phyloP scores from a whole-genome alignment of 371 early-diverging fungal species.

The Mortierella sp. region DNA sequence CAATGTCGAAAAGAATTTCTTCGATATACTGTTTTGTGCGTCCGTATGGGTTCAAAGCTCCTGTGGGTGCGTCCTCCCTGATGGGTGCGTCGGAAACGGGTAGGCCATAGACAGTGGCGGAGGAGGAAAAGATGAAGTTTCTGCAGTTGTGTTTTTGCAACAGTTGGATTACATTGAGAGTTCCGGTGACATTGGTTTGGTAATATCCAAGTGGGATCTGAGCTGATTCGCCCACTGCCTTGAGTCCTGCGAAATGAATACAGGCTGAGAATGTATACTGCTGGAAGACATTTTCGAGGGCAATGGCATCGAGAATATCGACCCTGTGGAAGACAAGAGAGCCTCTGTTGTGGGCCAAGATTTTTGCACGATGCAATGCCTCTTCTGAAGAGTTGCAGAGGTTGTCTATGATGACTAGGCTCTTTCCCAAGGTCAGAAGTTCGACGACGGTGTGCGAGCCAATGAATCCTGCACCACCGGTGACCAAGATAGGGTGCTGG shows the following conservation, averaged over 20 bases:
- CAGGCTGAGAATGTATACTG: slow-evolving; percentile 80
- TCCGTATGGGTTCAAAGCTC: slow-evolving; percentile 89
- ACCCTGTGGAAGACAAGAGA: slow-evolving; percentile 69
- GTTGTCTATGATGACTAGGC: slow-evolving; percentile 88
- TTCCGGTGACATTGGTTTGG: slow-evolving; percentile 87
- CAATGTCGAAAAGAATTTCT: slow-evolving; percentile 78
- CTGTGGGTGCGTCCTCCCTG: slow-evolving; percentile 71
- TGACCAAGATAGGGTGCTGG: slow-evolving; percentile 69
- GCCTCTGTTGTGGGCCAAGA: slow-evolving; percentile 71
- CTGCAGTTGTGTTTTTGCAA: slow-evolving; percentile 76
- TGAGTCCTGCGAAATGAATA: slow-evolving; percentile 93
- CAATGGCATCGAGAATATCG: slow-evolving; percentile 64
- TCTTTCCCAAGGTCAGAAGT: slow-evolving; percentile 74
- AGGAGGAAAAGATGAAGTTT: slow-evolving; percentile 89
- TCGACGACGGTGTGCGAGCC: slow-evolving; percentile 94
- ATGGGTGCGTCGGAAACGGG: slow-evolving; percentile 67
- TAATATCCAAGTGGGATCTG: slow-evolving; percentile 89
- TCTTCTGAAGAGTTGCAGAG: slow-evolving; percentile 79
- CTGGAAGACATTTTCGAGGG: slow-evolving; percentile 67
- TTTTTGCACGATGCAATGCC: slow-evolving; percentile 70
- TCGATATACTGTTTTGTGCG: slow-evolving; percentile 89
- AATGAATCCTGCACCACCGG: slow-evolving; percentile 87
- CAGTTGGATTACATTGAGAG: slow-evolving; percentile 76
- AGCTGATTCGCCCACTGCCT: slow-evolving; percentile 91
- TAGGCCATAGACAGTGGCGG: slow-evolving; percentile 88